Base-by-base conservation (phyloP, 352 stramenopile genomes). In the Albugo laibachii region DNA sequence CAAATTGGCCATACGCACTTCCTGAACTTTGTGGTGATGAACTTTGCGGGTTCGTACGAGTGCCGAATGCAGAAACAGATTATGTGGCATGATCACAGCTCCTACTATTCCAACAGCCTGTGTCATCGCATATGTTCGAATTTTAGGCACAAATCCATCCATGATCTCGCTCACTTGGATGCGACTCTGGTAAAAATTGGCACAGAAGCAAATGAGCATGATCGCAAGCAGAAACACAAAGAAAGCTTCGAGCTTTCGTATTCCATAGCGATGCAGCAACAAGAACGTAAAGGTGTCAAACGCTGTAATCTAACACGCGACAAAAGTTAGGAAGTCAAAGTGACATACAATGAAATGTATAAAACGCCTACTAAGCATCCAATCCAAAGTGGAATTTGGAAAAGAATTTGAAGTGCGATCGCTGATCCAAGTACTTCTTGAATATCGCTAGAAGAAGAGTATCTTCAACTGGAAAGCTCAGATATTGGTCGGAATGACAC, bases 71-170 rank as follows among this genome's bases (percentile, higher is more conserved):
- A 97, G 60, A 53, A 94, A 97, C 13, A 97, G 70, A 48, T 97
- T 97, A 69, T 97, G 87, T 1, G 92, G 92, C 92, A 97, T 97
- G 65, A 97, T 94, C 37, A 98, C 87, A 0, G 87, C 81, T 36
- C 91, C 92, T 12, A 97, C 54, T 46, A 96, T 96, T 1, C 85
- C 91, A 13, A 95, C 92, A 16, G 77, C 85, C 47, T 80, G 66
- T 14, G 68, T 84, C 47, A 74, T 80, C 3, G 69, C 87, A 53
- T 80, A 91, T 48, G 56, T 68, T 57, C 86, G 54, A 10, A 80
- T 58, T 13, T 66, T 59, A 2, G 84, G 74, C 1, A 91, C 50
- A 53, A 96, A 95, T 11, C 86, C 88, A 27, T 62, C 61, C 4
- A 65, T 48, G 19, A 97, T 50, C 42, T 89, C 81, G 6, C 42